phyloP scores from a whole-genome alignment of 768 basidiomycete genomes.

The Agaricus subrufescens region DNA sequence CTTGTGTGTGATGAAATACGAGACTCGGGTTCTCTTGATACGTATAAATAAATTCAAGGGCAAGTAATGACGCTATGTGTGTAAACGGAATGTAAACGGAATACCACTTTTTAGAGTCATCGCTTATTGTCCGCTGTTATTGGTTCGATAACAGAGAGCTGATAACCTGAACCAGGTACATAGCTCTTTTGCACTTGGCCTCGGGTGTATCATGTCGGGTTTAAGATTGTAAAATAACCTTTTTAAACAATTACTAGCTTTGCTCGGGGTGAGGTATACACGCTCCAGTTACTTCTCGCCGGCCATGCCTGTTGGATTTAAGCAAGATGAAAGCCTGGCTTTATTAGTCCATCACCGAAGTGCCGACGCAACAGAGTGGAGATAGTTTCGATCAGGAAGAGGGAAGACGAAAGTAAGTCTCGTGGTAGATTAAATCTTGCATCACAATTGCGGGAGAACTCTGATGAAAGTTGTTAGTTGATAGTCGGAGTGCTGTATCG shows the following conservation, averaged over 20 bases:
- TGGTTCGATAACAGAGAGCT: too few species aligned
- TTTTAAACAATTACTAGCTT: background rate
- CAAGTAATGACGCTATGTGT: background rate
- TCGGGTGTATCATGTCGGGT: background rate
- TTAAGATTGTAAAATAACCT: background rate
- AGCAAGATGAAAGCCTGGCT: background rate
- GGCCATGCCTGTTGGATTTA: slow-evolving; percentile 1
- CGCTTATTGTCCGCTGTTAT: background rate
- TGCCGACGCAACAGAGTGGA: too few species aligned
- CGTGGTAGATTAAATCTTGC: too few species aligned
- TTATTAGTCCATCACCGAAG: too few species aligned
- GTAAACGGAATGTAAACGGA: background rate
- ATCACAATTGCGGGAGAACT: too few species aligned
- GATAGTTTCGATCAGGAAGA: too few species aligned
- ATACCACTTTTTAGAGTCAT: background rate
- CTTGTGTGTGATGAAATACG: background rate
- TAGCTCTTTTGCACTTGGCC: background rate
- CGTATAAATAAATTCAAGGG: too few species aligned
- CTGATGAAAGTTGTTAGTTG: too few species aligned
- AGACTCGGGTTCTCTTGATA: background rate
- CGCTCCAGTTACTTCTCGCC: background rate
- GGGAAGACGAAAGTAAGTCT: too few species aligned
- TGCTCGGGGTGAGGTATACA: background rate
- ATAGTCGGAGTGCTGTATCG: too few species aligned
- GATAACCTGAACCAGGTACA: too few species aligned